Evolutionary conservation across 257 asterid species (phyloP).

Genomic region (Solanum chmielewskii): DNA sequence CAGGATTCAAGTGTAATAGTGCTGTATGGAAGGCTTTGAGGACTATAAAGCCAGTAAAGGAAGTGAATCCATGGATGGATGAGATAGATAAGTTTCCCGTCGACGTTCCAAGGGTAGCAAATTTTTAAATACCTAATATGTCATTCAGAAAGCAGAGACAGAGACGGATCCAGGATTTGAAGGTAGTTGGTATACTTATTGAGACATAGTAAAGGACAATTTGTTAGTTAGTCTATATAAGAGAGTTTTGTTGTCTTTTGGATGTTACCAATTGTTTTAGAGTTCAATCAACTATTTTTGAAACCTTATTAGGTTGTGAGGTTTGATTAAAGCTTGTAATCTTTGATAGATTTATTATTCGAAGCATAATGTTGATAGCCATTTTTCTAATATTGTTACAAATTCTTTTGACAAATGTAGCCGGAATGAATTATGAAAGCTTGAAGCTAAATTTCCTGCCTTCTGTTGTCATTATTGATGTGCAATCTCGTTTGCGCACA

Average conservation of each 20-base stretch:
- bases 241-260: background rate
- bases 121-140: background rate
- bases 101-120: conserved; percentile 22
- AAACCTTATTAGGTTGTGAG: background rate
- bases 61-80: conserved; percentile 22
- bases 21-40: conserved; percentile 34
- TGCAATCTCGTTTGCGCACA: background rate
- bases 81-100: conserved; percentile 29
- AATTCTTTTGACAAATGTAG: background rate
- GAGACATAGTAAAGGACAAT: background rate
- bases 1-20: conserved; percentile 35
- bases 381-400: background rate
- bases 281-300: background rate
- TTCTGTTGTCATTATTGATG: background rate
- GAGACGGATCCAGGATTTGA: background rate
- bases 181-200: background rate
- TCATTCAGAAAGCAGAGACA: background rate
- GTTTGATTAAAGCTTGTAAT: background rate
- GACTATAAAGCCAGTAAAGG: conserved; percentile 13
- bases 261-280: background rate
- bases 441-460: background rate
- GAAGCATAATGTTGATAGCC: background rate
- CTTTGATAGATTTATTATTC: background rate
- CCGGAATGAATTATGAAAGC: background rate
- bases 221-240: background rate